Evolutionary conservation across 2,329 filamentous ascomycete species (phyloP), one percentile per base, ranked within the genome.

Genomic region (Cladosporium sphaerospermum): DNA sequence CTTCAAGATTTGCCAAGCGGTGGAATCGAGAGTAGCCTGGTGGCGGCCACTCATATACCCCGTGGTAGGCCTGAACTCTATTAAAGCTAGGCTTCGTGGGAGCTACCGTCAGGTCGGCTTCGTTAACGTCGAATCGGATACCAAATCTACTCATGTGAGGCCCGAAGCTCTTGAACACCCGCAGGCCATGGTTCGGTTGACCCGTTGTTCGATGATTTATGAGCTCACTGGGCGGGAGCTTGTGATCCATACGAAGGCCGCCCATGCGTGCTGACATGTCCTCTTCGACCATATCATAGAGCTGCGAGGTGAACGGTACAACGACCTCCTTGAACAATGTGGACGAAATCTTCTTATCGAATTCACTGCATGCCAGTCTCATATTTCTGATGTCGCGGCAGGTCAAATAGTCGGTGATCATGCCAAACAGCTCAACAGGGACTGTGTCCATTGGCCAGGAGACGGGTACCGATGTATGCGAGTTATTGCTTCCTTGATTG

Each of bases 81-180:
- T 82, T 73, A 33, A 82, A 79, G 6, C 75, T 69, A 4, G 72
- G 71, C 61, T 86, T 85, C n/a, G 73, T 61, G 14, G 13, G 3
- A 1, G 79, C 80, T 7, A 83, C 81, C 19, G 72, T 63, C 3
- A 78, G 67, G 5, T 71, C 69, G 18, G 69, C 56, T 57, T 85
- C 80, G 52, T 80, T 77, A n/a, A 87, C 75, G 61, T 88, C 84
- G 56, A 88, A 82, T 19, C 82, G 82, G 63, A 89, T 78, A 4
- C 82, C 85, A 61, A 85, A 86, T 50, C 77, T 78, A 28, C 73
- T 71, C 53, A 88, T 84, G 52, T 81, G 76, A 31, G 71, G 69
- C 9, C 81, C 81, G 65, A 85, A 84, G 13, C 77, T 75, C 58
- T 80, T 69, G 59, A 85, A 84, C 32, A 85, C 77, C 55, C 79